Conservation (phyloP, 2,329 filamentous ascomycete genomes). For the Phialocephala sp. region DNA sequence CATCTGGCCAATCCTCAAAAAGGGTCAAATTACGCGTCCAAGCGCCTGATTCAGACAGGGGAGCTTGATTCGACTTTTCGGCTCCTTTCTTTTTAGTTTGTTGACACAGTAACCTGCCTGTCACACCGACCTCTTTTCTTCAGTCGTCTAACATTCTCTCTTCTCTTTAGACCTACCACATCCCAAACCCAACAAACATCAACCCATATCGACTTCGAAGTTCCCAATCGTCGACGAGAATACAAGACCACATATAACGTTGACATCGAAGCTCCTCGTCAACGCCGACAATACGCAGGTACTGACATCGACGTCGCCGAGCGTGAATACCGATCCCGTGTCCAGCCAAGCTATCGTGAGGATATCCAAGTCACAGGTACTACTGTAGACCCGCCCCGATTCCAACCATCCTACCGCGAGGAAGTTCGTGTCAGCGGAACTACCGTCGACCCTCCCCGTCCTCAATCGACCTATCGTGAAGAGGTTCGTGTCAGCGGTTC, state of each 20-base stretch:
- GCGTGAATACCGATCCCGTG: conserved; percentile 68
- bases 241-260: conserved; percentile 25
- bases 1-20: conserved; percentile 12
- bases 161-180: conserved; percentile 39
- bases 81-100: conserved; percentile 35
- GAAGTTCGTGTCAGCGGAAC: conserved; percentile 34
- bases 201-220: conserved; percentile 57
- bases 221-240: conserved; percentile 45
- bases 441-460: conserved; percentile 49
- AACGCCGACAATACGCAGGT: conserved; percentile 38
- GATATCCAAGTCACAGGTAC: conserved; percentile 55
- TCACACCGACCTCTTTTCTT: conserved; percentile 39
- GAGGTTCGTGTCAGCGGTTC: conserved; percentile 6
- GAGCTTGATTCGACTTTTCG: conserved; percentile 21
- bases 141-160: conserved; percentile 33
- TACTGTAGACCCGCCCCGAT: conserved; percentile 63
- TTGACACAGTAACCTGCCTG: conserved; percentile 48
- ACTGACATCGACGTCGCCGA: conserved; percentile 64
- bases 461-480: conserved; percentile 40
- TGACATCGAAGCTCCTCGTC: conserved; percentile 36
- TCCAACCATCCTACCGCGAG: conserved; percentile 45
- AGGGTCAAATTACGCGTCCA: conserved; percentile 29
- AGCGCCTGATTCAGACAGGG: conserved; percentile 25
- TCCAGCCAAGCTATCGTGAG: conserved; percentile 56
- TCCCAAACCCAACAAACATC: conserved; percentile 46